A percentile compares a stretch with the other conserved stretches of the same genome.
Conservation (phyloP, 306 rosid species). For the Fragaria iinumae region DNA sequence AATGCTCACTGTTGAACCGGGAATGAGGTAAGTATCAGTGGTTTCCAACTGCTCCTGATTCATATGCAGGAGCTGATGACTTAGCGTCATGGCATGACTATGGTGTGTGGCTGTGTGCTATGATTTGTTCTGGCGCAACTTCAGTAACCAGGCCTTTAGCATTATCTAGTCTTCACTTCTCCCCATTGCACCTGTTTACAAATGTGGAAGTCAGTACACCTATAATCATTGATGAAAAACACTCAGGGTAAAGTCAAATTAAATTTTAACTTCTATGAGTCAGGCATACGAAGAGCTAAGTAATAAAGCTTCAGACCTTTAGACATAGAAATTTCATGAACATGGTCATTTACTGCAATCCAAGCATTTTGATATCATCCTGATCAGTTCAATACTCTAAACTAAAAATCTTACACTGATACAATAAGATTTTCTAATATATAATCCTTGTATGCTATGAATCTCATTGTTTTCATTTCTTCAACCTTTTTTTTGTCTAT, state of each 20-base stretch:
- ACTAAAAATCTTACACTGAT: background rate
- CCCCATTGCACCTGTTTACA: background rate
- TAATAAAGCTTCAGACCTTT: background rate
- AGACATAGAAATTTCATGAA: background rate
- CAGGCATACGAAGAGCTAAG: background rate
- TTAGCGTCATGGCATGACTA: background rate
- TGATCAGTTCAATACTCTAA: background rate
- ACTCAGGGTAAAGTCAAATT: background rate
- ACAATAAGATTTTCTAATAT: background rate
- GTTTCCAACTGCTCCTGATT: slow-evolving; percentile 2
- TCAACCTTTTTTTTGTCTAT: background rate
- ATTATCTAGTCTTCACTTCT: background rate
- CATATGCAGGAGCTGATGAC: slow-evolving; percentile 1
- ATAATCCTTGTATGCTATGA: background rate
- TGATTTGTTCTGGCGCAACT: background rate
- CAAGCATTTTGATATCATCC: background rate
- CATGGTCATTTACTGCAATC: background rate
- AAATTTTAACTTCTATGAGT: background rate
- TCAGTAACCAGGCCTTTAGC: background rate
- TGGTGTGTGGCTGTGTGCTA: background rate
- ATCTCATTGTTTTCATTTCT: background rate
- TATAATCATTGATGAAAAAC: background rate
- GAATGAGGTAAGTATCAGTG: background rate
- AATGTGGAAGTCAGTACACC: background rate
- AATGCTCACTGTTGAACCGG: background rate